phyloP scores from a whole-genome alignment of 495 filamentous ascomycete genomes.

The Mytilinidion resinicola region DNA sequence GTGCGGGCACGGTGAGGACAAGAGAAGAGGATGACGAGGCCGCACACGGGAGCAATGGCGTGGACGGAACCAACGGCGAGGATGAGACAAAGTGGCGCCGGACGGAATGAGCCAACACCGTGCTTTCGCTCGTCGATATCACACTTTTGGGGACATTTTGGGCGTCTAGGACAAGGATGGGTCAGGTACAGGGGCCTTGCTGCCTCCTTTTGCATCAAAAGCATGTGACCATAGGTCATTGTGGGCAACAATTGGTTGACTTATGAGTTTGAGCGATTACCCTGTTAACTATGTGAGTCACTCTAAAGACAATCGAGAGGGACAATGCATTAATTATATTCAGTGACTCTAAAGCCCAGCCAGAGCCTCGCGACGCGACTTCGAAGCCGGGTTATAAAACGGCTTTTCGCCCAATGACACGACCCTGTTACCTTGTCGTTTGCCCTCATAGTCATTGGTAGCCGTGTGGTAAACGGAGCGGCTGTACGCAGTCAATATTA shows the following conservation, averaged over 20 bases:
- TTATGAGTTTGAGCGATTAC: too few species aligned
- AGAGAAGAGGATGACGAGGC: slow-evolving; percentile 37
- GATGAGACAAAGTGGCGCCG: slow-evolving; percentile 54
- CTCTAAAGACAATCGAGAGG: too few species aligned
- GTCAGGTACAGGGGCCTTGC: too few species aligned
- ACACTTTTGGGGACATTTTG: too few species aligned
- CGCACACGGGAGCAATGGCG: slow-evolving; percentile 3
- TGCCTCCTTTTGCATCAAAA: too few species aligned
- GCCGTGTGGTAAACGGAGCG: slow-evolving; percentile 60
- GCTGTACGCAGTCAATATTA: neutral
- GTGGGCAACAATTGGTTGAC: too few species aligned
- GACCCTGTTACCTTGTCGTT: slow-evolving; percentile 50
- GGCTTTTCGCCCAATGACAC: slow-evolving; percentile 34
- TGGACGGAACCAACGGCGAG: slow-evolving; percentile 32
- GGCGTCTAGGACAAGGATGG: too few species aligned
- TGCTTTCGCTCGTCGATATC: too few species aligned
- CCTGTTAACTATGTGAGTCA: too few species aligned
- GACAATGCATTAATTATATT: too few species aligned
- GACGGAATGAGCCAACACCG: slow-evolving; percentile 41
- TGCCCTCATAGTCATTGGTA: slow-evolving; percentile 61
- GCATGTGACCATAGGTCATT: too few species aligned
- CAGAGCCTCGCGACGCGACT: neutral
- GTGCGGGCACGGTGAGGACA: slow-evolving; percentile 51
- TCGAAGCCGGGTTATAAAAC: slow-evolving; percentile 45
- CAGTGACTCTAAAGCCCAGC: too few species aligned